Evolutionary conservation across 169 alveolate species (phyloP), one percentile per base, ranked within the genome.

Genomic region (Eimeria falciformis): DNA sequence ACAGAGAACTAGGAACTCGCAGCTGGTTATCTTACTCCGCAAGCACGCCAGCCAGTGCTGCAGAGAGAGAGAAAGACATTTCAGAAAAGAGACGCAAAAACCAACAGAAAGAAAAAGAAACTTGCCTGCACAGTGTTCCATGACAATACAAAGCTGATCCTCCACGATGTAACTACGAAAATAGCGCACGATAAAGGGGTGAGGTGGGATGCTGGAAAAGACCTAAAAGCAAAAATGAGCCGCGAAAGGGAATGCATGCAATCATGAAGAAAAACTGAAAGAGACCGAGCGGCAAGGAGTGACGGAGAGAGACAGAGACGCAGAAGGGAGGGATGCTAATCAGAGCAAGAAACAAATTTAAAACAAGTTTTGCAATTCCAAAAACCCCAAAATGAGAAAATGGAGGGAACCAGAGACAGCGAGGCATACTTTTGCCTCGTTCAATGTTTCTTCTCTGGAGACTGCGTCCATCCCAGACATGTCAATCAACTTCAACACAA

Each of bases 161-260:
- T 96, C 96, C 77, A 97, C 98, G 95, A 98, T 97, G 90, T 97
- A 98, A 27, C 98, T 96, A 92, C 97, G 98, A 91, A 97, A 92
- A 88, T 97, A 98, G 17, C 98, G 96, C 47, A 98, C 96, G 84
- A 98, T 97, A 90, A 96, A 97, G 3, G 99, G 99, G 92, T 98
- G 99, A 4, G 94, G 86, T 25, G 75, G 75, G 6, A 91, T 78
- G 56, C 89, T 47, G 4, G 94, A 77, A n/a, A 91, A 58, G 45
- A 91, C 92, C 94, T 91, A 47, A 4, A 7, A 18, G 23, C 9
- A 7, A 58, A 17, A 58, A 17, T n/a, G 1, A 21, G 0, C 12
- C 65, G 21, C 65, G 1, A 58, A 58, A 29, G 23, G 21, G 23
- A 29, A 58, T 23, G 23, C 65, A 53, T 53, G 1, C 65, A 14